A percentile compares a stretch with the other conserved stretches of the same genome.
phyloP scores from a whole-genome alignment of 345 rosid genomes.

The Carallia pectinifolia region DNA sequence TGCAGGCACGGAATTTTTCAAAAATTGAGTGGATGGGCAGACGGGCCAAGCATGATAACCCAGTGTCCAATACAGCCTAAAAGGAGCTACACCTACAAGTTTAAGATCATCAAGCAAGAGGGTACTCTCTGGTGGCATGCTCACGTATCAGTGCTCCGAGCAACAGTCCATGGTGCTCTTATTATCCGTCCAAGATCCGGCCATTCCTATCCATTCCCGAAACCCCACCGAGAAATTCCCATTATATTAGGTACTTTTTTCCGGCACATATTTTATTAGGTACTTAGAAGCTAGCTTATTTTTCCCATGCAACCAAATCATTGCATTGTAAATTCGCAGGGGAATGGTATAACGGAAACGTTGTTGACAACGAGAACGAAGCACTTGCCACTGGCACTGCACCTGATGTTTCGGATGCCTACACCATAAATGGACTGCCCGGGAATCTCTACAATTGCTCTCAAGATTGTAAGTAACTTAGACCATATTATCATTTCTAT shows the following conservation, averaged over 20 bases:
- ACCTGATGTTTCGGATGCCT: conserved; percentile 73
- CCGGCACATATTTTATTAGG: no score
- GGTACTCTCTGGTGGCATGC: conserved; percentile 99
- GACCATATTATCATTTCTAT: no score
- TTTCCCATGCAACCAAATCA: no score
- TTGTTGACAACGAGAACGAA: conserved; percentile 50
- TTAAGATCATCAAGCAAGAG: conserved; percentile 60
- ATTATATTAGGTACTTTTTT: conserved; percentile 61
- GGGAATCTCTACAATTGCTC: conserved; percentile 92
- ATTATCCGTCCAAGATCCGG: conserved; percentile 64
- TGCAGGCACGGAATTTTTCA: conserved; percentile 90
- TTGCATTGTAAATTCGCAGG: conserved; percentile 34
- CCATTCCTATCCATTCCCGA: conserved; percentile 69
- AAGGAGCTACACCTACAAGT: conserved; percentile 56
- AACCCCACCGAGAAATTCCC: conserved; percentile 69
- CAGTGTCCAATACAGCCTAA: conserved; percentile 86
- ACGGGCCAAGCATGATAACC: conserved; percentile 72
- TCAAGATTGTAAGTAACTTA: conserved; percentile 37
- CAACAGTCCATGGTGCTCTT: conserved; percentile 84
- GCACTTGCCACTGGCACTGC: conserved; percentile 54
- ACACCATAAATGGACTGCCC: conserved; percentile 80
- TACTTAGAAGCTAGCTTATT: no score
- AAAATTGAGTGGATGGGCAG: conserved; percentile 66
- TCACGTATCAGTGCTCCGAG: conserved; percentile 65
- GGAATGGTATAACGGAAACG: conserved; percentile 91